These are phyloP conservation scores for Lagenidium giganteum DNA, from an alignment of 352 stramenopile genomes.

Conservation along the genomic window DNA sequence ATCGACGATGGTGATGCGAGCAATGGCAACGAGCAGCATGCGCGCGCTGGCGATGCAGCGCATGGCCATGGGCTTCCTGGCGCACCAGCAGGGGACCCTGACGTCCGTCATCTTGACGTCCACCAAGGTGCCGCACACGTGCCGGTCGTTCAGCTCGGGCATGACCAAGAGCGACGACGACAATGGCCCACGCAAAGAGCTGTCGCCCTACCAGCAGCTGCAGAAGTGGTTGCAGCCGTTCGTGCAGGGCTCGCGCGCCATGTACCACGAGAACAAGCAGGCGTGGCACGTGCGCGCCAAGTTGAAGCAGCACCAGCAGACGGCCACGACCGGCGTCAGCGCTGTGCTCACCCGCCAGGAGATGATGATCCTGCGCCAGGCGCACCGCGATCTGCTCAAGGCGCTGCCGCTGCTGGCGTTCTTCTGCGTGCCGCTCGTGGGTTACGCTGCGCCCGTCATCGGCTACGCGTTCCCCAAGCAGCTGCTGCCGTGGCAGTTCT, in stretches of 20 bases:
- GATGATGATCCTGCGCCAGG: constrained; percentile 65
- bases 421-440: constrained; percentile 54
- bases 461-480: constrained; percentile 74
- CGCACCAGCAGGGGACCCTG: too few relatives aligned
- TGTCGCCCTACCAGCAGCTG: constrained; percentile 54
- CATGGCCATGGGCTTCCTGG: too few relatives aligned
- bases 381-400: constrained; percentile 64
- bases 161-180: too few relatives aligned
- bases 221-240: constrained; percentile 70
- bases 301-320: constrained; percentile 25
- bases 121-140: too few relatives aligned
- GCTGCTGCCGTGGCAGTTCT: constrained; percentile 72
- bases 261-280: constrained; percentile 61
- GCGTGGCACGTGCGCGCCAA: constrained; percentile 48
- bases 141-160: too few relatives aligned
- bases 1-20: too few relatives aligned
- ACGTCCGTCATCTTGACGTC: too few relatives aligned
- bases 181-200: constrained; percentile 19
- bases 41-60: too few relatives aligned
- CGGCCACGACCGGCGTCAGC: constrained; percentile 3
- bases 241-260: constrained; percentile 41
- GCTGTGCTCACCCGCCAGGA: constrained; percentile 34
- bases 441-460: constrained; percentile 57
- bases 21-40: too few relatives aligned
- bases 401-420: constrained; percentile 54